phyloP scores from a whole-genome alignment of 106 monocot genomes.

The Iris macrosiphon region DNA sequence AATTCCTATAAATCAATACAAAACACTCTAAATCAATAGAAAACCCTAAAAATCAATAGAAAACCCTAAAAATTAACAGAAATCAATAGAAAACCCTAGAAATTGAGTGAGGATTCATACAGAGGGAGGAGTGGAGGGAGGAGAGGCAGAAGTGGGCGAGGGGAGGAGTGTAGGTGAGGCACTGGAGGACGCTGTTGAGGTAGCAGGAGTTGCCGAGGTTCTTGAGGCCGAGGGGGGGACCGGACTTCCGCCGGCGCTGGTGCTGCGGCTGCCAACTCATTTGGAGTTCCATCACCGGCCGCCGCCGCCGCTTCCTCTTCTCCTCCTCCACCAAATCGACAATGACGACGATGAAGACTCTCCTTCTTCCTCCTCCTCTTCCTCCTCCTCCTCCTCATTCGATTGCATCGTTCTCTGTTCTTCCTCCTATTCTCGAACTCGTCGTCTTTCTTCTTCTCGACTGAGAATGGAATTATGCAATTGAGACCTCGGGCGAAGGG shows the following conservation, averaged over 20 bases:
- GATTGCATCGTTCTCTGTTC: slow-evolving; percentile 28
- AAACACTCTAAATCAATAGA: too few relatives aligned
- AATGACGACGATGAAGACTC: background rate
- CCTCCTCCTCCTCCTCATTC: slow-evolving; percentile 35
- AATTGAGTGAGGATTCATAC: slow-evolving; percentile 23
- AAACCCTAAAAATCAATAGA: background rate
- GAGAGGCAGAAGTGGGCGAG: slow-evolving; percentile 86
- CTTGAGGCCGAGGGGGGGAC: slow-evolving; percentile 68
- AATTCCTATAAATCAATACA: too few relatives aligned
- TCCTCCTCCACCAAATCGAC: slow-evolving; percentile 5
- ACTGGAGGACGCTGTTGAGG: slow-evolving; percentile 96
- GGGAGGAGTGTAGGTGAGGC: slow-evolving; percentile 91
- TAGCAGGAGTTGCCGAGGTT: slow-evolving; percentile 97
- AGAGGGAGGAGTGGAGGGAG: slow-evolving; percentile 62
- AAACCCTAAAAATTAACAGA: background rate
- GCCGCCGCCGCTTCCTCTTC: slow-evolving; percentile 1
- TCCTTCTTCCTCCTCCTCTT: background rate
- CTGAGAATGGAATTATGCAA: too few relatives aligned
- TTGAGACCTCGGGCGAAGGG: too few relatives aligned
- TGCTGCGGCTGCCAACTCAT: slow-evolving; percentile 41
- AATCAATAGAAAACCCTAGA: background rate
- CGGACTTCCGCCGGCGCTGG: slow-evolving; percentile 30
- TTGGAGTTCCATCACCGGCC: slow-evolving; percentile 35
- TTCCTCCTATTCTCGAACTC: too few relatives aligned
- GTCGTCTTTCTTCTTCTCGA: too few relatives aligned